Evolutionary conservation across 192 early-diverging fungal genomes (phyloP).

Genomic region (Rhizoclosmatium sp.): DNA sequence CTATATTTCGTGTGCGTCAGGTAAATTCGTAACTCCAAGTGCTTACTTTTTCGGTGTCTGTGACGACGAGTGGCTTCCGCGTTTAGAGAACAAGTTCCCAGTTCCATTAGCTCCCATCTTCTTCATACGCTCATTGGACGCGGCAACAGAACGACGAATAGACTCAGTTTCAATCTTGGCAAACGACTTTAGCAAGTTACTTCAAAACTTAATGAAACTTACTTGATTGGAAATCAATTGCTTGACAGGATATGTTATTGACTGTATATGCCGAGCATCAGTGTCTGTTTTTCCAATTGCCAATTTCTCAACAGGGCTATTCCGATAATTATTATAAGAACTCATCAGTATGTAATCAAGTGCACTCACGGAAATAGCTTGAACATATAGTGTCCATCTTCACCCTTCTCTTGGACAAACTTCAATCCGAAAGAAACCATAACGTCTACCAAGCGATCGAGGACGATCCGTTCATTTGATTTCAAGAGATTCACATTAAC

Average conservation of each 20-base stretch:
- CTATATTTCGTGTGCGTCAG: too few relatives aligned
- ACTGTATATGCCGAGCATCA: slow-evolving; percentile 19
- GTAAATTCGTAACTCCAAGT: too few relatives aligned
- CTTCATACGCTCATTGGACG: slow-evolving; percentile 2
- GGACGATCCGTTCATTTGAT: slow-evolving; percentile 62
- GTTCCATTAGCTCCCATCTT: neutral
- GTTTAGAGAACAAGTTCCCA: neutral
- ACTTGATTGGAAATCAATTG: slow-evolving; percentile 84
- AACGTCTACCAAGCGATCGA: slow-evolving; percentile 67
- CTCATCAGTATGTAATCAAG: neutral
- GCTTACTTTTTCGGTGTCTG: neutral
- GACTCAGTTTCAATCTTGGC: slow-evolving; percentile 32
- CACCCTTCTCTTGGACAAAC: slow-evolving; percentile 71
- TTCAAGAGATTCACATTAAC: slow-evolving; percentile 70
- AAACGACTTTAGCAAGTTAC: neutral
- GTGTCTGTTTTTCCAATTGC: slow-evolving; percentile 7
- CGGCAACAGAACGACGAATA: slow-evolving; percentile 35
- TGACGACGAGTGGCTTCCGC: neutral
- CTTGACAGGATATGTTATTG: slow-evolving; percentile 71
- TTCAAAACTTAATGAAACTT: slow-evolving; percentile 6
- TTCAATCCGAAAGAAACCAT: slow-evolving; percentile 77
- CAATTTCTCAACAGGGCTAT: slow-evolving; percentile 48
- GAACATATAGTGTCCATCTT: slow-evolving; percentile 28
- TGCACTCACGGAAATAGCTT: slow-evolving; percentile 68
- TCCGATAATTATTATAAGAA: neutral